Conservation (phyloP, 1,139 yeast genomes). For the Yamadazyma epiphylla region DNA sequence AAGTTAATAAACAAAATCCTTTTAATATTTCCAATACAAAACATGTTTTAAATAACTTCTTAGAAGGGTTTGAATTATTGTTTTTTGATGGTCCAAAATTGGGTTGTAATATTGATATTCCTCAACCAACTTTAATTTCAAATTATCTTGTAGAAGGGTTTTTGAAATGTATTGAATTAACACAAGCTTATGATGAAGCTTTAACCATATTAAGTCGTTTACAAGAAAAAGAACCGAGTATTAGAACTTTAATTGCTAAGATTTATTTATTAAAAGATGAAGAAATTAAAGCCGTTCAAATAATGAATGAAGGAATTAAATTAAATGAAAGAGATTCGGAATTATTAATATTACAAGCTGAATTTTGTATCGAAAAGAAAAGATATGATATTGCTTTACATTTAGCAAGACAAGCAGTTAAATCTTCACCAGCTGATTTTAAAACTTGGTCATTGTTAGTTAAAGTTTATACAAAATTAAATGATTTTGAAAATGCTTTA, state of each 20-base stretch:
- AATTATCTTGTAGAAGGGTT: conserved; percentile 80
- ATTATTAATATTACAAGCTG: conserved; percentile 59
- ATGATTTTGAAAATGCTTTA: conserved; percentile 73
- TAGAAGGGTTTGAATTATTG: conserved; percentile 57
- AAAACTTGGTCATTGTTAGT: conserved; percentile 78
- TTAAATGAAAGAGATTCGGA: conserved; percentile 62
- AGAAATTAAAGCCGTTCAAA: conserved; percentile 73
- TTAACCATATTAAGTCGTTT: conserved; percentile 46
- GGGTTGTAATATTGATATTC: conserved; percentile 67
- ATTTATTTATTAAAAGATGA: conserved; percentile 57
- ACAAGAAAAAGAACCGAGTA: conserved; percentile 43
- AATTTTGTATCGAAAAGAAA: conserved; percentile 63
- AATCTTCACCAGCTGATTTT: conserved; percentile 82
- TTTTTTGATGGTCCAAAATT: conserved; percentile 63
- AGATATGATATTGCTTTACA: conserved; percentile 70
- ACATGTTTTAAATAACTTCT: conserved; percentile 50
- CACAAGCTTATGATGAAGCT: conserved; percentile 62
- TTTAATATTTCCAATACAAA: conserved; percentile 41
- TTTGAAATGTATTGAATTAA: conserved; percentile 56
- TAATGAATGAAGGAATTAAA: conserved; percentile 58
- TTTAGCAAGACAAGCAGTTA: conserved; percentile 71
- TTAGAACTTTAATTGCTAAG: conserved; percentile 54
- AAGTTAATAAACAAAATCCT: conserved; percentile 52
- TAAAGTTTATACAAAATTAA: conserved; percentile 63
- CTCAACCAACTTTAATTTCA: conserved; percentile 63